A percentile compares a stretch with the other conserved stretches of the same genome.
These are phyloP conservation scores for Dioszegia aurantiaca DNA, from an alignment of 768 basidiomycete species.

Conservation along the genomic window DNA sequence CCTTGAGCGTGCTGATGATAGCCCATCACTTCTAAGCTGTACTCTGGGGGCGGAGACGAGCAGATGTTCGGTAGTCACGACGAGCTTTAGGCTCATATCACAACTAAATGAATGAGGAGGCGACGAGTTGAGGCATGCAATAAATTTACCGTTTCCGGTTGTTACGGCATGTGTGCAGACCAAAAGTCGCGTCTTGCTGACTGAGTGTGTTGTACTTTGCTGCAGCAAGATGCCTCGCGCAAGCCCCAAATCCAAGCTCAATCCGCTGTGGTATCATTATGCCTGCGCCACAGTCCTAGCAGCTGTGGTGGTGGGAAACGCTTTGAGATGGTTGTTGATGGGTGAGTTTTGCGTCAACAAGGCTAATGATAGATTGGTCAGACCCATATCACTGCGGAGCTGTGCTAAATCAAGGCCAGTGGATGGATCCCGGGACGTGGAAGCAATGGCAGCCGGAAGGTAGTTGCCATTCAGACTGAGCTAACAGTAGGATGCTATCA, in stretches of 20 bases:
- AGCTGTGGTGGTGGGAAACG: constrained; percentile 47
- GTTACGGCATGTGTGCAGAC: too few species aligned
- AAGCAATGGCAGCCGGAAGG: constrained; percentile 87
- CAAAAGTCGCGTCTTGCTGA: background rate
- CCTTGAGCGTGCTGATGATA: constrained; percentile 29
- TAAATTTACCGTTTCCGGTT: too few species aligned
- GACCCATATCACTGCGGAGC: constrained; percentile 74
- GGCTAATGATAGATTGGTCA: constrained; percentile 59
- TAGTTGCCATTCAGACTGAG: constrained; percentile 49
- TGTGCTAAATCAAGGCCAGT: constrained; percentile 68
- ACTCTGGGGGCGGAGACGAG: constrained; percentile 56
- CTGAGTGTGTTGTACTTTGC: background rate
- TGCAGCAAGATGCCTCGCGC: constrained; percentile 19
- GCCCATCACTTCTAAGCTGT: constrained; percentile 80
- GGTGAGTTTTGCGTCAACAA: constrained; percentile 26
- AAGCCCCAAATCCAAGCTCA: constrained; percentile 31
- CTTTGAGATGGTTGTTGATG: constrained; percentile 50
- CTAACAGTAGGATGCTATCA: constrained; percentile 79
- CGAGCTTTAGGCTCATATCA: constrained; percentile 55
- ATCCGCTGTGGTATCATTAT: constrained; percentile 52
- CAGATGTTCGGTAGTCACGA: constrained; percentile 57
- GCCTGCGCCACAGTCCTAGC: constrained; percentile 47
- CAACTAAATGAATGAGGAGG: background rate
- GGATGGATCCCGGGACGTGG: constrained; percentile 65
- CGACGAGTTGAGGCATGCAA: background rate